Percentiles rank a stretch among this genome's conserved stretches.
Conservation (phyloP, 2,329 filamentous ascomycete genomes). For the Fusarium musae region DNA sequence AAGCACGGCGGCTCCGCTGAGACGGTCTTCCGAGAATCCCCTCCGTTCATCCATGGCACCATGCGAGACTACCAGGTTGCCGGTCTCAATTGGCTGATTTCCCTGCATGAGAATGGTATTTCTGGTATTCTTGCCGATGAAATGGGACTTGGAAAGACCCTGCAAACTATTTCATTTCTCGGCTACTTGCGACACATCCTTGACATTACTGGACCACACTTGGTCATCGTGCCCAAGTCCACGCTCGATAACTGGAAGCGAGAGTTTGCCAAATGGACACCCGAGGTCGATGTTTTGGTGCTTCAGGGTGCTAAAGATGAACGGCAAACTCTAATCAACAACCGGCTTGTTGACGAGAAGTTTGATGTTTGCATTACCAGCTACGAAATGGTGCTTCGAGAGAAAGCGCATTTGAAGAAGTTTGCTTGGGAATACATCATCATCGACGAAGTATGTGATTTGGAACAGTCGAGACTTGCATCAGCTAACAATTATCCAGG, state of each 20-base stretch:
- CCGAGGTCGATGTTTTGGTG: slow-evolving; percentile 92
- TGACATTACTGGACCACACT: slow-evolving; percentile 88
- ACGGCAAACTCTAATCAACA: slow-evolving; percentile 86
- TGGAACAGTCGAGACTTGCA: background rate
- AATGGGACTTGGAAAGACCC: slow-evolving; percentile 97
- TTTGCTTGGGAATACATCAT: slow-evolving; percentile 99
- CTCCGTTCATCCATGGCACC: slow-evolving; percentile 83
- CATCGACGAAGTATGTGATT: slow-evolving; percentile 77
- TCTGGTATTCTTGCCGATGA: slow-evolving; percentile 97
- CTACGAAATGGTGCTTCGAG: slow-evolving; percentile 98
- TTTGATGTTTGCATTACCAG: slow-evolving; percentile 99
- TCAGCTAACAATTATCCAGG: slow-evolving; percentile 48
- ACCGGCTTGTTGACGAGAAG: slow-evolving; percentile 90
- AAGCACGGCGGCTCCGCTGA: slow-evolving; percentile 86
- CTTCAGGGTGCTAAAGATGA: slow-evolving; percentile 96
- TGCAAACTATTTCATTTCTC: slow-evolving; percentile 97
- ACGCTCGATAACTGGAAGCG: slow-evolving; percentile 98
- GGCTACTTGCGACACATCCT: slow-evolving; percentile 93
- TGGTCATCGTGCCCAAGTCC: slow-evolving; percentile 94
- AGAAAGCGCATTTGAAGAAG: slow-evolving; percentile 94
- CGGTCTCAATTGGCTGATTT: slow-evolving; percentile 97
- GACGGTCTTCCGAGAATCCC: slow-evolving; percentile 93
- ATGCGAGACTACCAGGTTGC: slow-evolving; percentile 98
- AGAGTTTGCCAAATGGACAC: slow-evolving; percentile 94
- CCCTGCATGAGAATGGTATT: slow-evolving; percentile 97